Evolutionary conservation across 2,329 filamentous ascomycete species (phyloP).

Genomic region (Pestalotiopsis sp.): DNA sequence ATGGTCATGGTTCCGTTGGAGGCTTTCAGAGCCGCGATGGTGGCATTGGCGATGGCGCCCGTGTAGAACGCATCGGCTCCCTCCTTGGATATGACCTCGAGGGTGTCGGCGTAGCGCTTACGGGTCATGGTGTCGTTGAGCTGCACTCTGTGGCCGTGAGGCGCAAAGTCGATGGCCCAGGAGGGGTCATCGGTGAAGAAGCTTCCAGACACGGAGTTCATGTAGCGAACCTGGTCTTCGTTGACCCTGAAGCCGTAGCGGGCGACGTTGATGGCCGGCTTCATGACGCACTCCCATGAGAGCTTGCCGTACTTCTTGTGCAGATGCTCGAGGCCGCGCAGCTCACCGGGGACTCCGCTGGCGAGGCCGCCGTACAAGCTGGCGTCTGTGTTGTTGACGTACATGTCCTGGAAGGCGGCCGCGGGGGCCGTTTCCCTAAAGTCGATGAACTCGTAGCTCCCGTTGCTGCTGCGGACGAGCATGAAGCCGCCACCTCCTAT

Average conservation of each 20-base stretch:
- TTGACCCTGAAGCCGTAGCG: constrained; percentile 71
- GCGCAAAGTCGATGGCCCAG: constrained; percentile 83
- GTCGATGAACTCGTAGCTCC: constrained; percentile 80
- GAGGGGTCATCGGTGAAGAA: constrained; percentile 71
- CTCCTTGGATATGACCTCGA: constrained; percentile 48
- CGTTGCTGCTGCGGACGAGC: constrained; percentile 70
- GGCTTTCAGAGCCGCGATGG: constrained; percentile 59
- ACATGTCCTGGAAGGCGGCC: constrained; percentile 80
- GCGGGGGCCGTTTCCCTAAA: constrained; percentile 84
- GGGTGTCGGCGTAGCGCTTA: constrained; percentile 54
- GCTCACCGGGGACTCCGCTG: constrained; percentile 67
- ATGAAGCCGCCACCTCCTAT: constrained; percentile 92
- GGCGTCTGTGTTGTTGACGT: constrained; percentile 62
- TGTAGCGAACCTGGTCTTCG: constrained; percentile 66
- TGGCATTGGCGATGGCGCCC: constrained; percentile 35
- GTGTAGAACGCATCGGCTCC: constrained; percentile 43
- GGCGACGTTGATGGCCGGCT: constrained; percentile 71
- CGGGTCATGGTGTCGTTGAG: constrained; percentile 39
- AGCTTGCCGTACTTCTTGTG: constrained; percentile 67
- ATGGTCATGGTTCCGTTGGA: constrained; percentile 79
- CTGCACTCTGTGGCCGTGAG: constrained; percentile 34
- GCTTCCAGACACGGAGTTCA: constrained; percentile 50
- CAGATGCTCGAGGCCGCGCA: constrained; percentile 73
- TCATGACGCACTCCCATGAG: constrained; percentile 66
- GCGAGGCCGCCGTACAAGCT: constrained; percentile 72